These are phyloP conservation scores for Acidiella bohemica DNA, from an alignment of 495 filamentous ascomycete genomes.

Conservation along the genomic window DNA sequence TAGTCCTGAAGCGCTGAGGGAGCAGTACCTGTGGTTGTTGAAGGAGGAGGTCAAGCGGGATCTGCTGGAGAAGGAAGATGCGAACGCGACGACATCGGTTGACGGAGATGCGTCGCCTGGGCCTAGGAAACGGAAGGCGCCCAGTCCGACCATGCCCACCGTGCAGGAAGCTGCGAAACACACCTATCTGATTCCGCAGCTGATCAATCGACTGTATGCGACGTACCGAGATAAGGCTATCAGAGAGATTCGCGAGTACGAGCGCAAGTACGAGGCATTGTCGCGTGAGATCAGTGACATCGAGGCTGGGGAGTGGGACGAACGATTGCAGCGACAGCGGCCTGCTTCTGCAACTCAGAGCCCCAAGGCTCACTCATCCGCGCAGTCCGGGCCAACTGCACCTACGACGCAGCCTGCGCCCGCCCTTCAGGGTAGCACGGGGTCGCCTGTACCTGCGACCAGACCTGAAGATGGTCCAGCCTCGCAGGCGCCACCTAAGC, in stretches of 20 bases:
- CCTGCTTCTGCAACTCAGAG: constrained; percentile 13
- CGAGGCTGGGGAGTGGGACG: constrained; percentile 44
- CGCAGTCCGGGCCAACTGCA: constrained; percentile 3
- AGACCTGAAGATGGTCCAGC: too few relatives aligned
- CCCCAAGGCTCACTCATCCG: constrained; percentile 12
- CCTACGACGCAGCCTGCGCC: too few relatives aligned
- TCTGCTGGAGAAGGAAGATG: constrained; percentile 8
- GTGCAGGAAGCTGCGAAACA: constrained; percentile 51
- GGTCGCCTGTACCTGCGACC: too few relatives aligned
- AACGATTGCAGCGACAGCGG: constrained; percentile 11
- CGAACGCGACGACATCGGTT: constrained; percentile 2
- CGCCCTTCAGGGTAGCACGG: too few relatives aligned
- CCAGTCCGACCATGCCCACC: constrained; percentile 48
- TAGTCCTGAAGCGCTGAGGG: constrained; percentile 61
- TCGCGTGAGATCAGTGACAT: constrained; percentile 55
- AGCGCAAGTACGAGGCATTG: constrained; percentile 50
- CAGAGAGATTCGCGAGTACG: constrained; percentile 58
- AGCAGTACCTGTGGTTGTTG: constrained; percentile 61
- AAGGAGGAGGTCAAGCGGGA: constrained; percentile 50
- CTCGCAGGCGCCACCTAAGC: constrained; percentile 2
- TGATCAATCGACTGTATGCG: constrained; percentile 61
- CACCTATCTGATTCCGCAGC: constrained; percentile 47
- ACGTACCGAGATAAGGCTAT: constrained; percentile 56
- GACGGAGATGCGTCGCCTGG: constrained; percentile 21
- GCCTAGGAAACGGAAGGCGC: constrained; percentile 59